Evolutionary conservation across 768 basidiomycete species (phyloP), one percentile per base, ranked within the genome.

Genomic region (Phaeotremella fagi): DNA sequence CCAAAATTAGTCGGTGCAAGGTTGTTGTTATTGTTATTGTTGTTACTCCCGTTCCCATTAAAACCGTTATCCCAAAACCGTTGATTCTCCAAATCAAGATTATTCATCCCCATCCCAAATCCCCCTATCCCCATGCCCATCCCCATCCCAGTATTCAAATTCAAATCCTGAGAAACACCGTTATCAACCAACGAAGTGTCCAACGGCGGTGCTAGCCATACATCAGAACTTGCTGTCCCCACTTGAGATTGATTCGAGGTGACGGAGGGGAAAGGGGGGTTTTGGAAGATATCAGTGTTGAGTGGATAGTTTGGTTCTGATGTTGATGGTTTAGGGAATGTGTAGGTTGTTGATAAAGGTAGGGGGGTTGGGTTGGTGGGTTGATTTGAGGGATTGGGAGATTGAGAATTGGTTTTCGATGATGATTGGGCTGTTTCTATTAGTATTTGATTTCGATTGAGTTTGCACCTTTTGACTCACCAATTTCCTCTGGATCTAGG

Each of bases 401-500:
- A 9, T 2, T n/a, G 49, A 11, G 18, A 25, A 4, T 25, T 23
- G 26, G 20, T 25, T 9, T 45, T 25, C 25, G 16, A 24, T 51
- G n/a, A n/a, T n/a, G n/a, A n/a, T n/a, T n/a, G n/a, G n/a, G n/a
- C n/a, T n/a, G n/a, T n/a, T n/a, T n/a, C n/a, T n/a, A n/a, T n/a
- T n/a, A n/a, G n/a, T n/a, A n/a, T n/a, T n/a, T n/a, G n/a, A n/a
- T n/a, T n/a, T n/a, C n/a, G n/a, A n/a, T n/a, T n/a, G n/a, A n/a
- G n/a, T n/a, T n/a, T n/a, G n/a, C n/a, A n/a, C n/a, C n/a, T n/a
- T n/a, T n/a, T n/a, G 44, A 60, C 75, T 61, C 71, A 88, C 90
- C 87, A 51, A 92, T 84, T 72, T 98, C 92, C 42, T 88, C 87
- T 36, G 92, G 89, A 73, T 94, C 90, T 52, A 94, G 78, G 15